Base-by-base conservation (phyloP, 768 basidiomycete genomes). In the Xanthoconium stramineum region DNA sequence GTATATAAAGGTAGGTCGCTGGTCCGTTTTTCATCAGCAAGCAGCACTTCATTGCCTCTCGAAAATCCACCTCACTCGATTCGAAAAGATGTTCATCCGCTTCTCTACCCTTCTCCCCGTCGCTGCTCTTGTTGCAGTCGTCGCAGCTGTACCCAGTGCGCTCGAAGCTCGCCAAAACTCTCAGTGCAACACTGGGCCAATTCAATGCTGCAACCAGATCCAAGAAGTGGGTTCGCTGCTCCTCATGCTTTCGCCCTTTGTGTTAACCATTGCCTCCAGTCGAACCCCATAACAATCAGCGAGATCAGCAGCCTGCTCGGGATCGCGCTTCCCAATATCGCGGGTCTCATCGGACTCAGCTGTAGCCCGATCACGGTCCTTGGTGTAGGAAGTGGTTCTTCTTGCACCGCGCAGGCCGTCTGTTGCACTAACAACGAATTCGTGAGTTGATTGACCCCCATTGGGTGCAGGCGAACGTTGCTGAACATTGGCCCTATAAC, bases 361-460 rank as follows among this genome's bases (percentile, higher is more conserved):
- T 65, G 63, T 36, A 7, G 11, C 29, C 43, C 60, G 0, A 36
- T 53, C 40, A 52, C 48, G 2, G 24, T 1, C 1, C 3, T 46
- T 2, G 51, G 53, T 0, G 3, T 28, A 0, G 53, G 49, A 17
- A 52, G 33, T 10, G 55, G 47, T 12, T n/a, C 43, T 2, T 1
- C 12, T 1, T 65, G 64, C 50, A 37, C 28, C 13, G 35, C 43
- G n/a, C 36, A 60, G 19, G 43, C 64, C 0, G 58, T 65, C 32
- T 65, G 64, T 33, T 65, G 64, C 56, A 46, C 36, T 13, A 46
- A 33, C 5, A 44, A 62, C 5, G 15, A 3, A 5, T 57, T 49
- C 5, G 64, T 65, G 14, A 57, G 58, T 15, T 13, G 14, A 38
- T 15, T 38, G 10, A 1, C 6, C 11, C 0, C 15, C 24, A 24